Base-by-base conservation (phyloP, 371 early-diverging fungal genomes). In the Zychaea mexicana region DNA sequence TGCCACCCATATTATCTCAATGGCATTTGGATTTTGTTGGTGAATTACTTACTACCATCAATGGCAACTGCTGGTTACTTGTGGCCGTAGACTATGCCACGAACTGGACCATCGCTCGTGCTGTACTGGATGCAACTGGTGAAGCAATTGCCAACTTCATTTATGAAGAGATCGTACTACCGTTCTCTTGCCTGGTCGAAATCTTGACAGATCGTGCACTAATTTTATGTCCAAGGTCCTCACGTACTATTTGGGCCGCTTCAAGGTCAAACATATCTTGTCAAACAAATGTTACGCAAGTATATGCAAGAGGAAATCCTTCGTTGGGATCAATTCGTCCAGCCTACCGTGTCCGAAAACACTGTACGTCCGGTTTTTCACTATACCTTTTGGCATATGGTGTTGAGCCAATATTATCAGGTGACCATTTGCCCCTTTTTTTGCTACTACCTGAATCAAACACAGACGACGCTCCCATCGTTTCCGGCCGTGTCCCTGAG, bases 81-180 rank as follows among this genome's bases (percentile, higher is more conserved):
- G 58, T 68, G 4, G 79, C 75, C 0, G 73, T 81, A 7, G 84
- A 81, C 59, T 62, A 73, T 60, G 46, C 68, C 2, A 79, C 78
- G 0, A 76, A 68, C 45, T 79, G 79, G 77, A 65, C 69, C 0
- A 60, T 73, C 24, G 74, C 74, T 2, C 56, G 60, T 22, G 57
- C 57, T 9, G 57, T 57, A 17, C 57, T 36, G 5, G 39, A 57
- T 19, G 57, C 57, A 6, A 36, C 57, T 57, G 57, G 38, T 13
- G 57, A 57, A 26, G 57, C 57, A 6, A 38, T 57, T 21, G 57
- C 57, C 39, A 38, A 57, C 21, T 57, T 57, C 12, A 49, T 53
- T 4, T 22, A 17, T 49, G 33, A 47, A 49, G 49, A 17, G 52
- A 66, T 49, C 2, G 49, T 49, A 19, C 49, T 49, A 8, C 49